These are phyloP conservation scores for Yarrowia divulgata DNA, from an alignment of 805 yeast genomes.

Conservation along the genomic window DNA sequence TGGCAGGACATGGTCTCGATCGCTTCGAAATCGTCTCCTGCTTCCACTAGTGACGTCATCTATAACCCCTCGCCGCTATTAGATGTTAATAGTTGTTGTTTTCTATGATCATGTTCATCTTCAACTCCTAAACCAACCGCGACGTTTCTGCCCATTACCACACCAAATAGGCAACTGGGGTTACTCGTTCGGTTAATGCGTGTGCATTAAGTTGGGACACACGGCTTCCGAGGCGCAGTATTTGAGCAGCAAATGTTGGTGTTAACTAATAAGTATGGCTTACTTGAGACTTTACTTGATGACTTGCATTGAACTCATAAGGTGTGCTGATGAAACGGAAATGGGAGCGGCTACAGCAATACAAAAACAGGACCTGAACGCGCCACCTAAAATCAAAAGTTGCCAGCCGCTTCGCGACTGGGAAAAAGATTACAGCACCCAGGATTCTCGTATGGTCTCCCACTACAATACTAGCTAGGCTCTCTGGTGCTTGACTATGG, in stretches of 20 bases:
- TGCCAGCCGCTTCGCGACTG: too few relatives aligned
- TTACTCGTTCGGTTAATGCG: not conserved
- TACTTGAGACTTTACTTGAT: not conserved
- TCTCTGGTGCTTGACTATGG: slow-evolving; percentile 37
- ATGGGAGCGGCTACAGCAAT: too few relatives aligned
- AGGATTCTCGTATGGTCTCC: slow-evolving; percentile 38
- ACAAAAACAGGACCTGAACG: too few relatives aligned
- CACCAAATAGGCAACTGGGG: slow-evolving; percentile 14
- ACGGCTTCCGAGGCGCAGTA: not conserved
- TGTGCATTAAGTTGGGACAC: slow-evolving; percentile 8
- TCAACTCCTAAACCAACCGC: not conserved
- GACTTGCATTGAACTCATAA: too few relatives aligned
- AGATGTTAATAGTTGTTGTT: not conserved
- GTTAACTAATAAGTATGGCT: not conserved
- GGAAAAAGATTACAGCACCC: slow-evolving; percentile 30
- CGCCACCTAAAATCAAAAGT: not conserved
- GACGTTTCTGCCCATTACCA: not conserved
- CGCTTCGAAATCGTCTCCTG: not conserved
- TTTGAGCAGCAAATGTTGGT: not conserved
- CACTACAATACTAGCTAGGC: slow-evolving; percentile 37
- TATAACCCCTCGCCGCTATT: not conserved
- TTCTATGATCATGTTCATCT: not conserved
- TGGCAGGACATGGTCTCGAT: not conserved
- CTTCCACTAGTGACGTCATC: not conserved
- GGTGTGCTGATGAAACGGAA: too few relatives aligned